Base-by-base conservation (phyloP, 345 rosid species). In the Citrus maxima region DNA sequence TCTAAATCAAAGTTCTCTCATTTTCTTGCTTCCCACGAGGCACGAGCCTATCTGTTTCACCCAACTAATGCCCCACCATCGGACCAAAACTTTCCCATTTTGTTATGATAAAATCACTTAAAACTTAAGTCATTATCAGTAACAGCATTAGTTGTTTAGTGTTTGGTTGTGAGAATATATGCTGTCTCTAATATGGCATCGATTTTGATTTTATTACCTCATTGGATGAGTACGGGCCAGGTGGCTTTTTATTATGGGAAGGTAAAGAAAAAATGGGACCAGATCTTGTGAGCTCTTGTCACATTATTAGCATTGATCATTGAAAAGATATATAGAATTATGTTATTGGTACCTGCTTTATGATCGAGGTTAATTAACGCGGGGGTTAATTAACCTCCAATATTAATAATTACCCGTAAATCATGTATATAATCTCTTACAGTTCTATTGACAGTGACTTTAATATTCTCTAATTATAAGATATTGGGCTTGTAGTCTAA, bases 1-100 rank as follows among this genome's bases (percentile, higher is more conserved):
- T 4, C 49, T 7, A n/a, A 49, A 27, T 40, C 58, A 54, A 67
- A 38, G 74, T 54, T 49, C 69, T 59, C 25, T 72, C 76, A 61
- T 40, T 55, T 77, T 72, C 82, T 54, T 76, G 80, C 78, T 56
- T 58, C 58, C 37, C 85, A 78, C 82, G 84, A 85, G 80, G 21
- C 51, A 46, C 51, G 51, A 46, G 18, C 58, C 64, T 67, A 12
- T 35, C 70, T 24, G 54, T 18, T 68, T 51, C 56, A 78, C 81
- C 85, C 8, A 82, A 79, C 81, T 27, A 24, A 13, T 77, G 81
- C 4, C 87, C 87, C 80, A 84, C 82, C 61, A 67, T 21, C 30
- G 63, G 64, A 67, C 73, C 67, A 34, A 55, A 12, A 37, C 54
- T 3, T 10, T 18, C 21, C 4, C 7, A 16, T 34, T 10, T 32